Conservation (phyloP, 805 yeast species). For the Yarrowia hollandica region DNA sequence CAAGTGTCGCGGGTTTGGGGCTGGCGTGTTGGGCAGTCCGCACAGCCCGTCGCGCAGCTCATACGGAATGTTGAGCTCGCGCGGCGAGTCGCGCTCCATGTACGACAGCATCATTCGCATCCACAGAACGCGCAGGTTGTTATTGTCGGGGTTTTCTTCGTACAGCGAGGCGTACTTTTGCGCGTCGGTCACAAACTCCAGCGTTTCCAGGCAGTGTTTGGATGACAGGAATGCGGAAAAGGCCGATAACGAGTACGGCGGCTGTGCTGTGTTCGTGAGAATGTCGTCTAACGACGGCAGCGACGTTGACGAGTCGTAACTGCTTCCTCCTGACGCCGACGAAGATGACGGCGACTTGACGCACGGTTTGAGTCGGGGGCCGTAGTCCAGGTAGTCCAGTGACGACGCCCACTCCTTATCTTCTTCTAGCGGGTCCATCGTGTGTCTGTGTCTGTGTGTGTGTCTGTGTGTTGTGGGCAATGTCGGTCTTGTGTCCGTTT, state of each 20-base stretch:
- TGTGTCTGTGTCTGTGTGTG: not conserved
- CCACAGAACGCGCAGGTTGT: slow-evolving; percentile 34
- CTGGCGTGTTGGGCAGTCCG: slow-evolving; percentile 8
- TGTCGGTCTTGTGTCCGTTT: not conserved
- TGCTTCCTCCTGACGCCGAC: not conserved
- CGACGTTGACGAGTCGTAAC: slow-evolving; percentile 20
- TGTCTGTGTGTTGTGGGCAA: not conserved
- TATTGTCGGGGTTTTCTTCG: not conserved
- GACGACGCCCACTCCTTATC: slow-evolving; percentile 22
- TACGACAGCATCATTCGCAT: slow-evolving; percentile 37
- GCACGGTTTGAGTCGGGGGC: slow-evolving; percentile 21
- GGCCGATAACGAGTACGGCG: slow-evolving; percentile 38
- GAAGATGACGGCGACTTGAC: slow-evolving; percentile 8
- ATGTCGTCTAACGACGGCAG: slow-evolving; percentile 39
- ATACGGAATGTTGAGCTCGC: slow-evolving; percentile 40
- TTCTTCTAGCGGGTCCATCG: slow-evolving; percentile 17
- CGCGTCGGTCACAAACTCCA: slow-evolving; percentile 40
- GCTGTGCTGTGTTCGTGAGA: slow-evolving; percentile 33
- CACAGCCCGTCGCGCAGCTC: slow-evolving; percentile 36
- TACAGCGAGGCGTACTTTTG: slow-evolving; percentile 33
- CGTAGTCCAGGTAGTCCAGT: slow-evolving; percentile 17
- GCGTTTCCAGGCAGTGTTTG: slow-evolving; percentile 40
- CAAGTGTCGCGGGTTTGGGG: slow-evolving; percentile 34
- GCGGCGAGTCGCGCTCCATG: slow-evolving; percentile 35
- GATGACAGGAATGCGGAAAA: slow-evolving; percentile 39